A percentile compares a stretch with the other conserved stretches of the same genome.
Evolutionary conservation across 2,329 filamentous ascomycete species (phyloP).

Genomic region (Herpotrichia juniperi): DNA sequence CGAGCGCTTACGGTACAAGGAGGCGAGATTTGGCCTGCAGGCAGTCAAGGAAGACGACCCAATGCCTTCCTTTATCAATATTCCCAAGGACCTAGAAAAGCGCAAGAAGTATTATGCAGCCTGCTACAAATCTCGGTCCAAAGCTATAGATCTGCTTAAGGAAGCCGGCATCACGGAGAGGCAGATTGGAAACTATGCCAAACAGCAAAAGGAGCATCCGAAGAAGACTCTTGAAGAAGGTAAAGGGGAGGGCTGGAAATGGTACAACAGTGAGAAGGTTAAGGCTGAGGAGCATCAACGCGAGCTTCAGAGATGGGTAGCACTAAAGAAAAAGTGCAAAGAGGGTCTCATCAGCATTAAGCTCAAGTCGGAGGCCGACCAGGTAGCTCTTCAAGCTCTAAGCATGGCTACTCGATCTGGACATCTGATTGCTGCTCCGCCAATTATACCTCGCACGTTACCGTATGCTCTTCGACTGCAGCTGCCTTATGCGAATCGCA

Average conservation of each 20-base stretch:
- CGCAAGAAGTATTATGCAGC: slow-evolving; percentile 34
- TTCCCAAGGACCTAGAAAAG: slow-evolving; percentile 28
- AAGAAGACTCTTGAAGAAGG: slow-evolving; percentile 26
- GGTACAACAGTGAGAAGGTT: neutral
- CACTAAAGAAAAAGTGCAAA: slow-evolving; percentile 23
- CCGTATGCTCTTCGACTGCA: neutral
- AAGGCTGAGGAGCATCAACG: slow-evolving; percentile 21
- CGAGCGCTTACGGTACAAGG: slow-evolving; percentile 38
- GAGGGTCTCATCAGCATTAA: slow-evolving; percentile 35
- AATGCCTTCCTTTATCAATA: slow-evolving; percentile 37
- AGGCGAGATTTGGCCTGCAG: slow-evolving; percentile 38
- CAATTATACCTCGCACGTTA: slow-evolving; percentile 33
- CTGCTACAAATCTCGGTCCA: slow-evolving; percentile 39
- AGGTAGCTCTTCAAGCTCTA: slow-evolving; percentile 14
- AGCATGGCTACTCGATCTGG: slow-evolving; percentile 9
- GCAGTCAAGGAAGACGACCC: slow-evolving; percentile 27
- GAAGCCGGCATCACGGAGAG: slow-evolving; percentile 34
- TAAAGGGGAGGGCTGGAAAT: slow-evolving; percentile 24
- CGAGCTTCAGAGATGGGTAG: slow-evolving; percentile 18
- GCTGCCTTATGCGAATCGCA: neutral
- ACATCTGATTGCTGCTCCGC: slow-evolving; percentile 16
- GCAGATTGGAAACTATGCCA: slow-evolving; percentile 37
- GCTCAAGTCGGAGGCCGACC: slow-evolving; percentile 30
- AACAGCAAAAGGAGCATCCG: slow-evolving; percentile 24
- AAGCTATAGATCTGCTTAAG: slow-evolving; percentile 34